Conservation (phyloP, 441 rosid species). For the Jatropha multifida region DNA sequence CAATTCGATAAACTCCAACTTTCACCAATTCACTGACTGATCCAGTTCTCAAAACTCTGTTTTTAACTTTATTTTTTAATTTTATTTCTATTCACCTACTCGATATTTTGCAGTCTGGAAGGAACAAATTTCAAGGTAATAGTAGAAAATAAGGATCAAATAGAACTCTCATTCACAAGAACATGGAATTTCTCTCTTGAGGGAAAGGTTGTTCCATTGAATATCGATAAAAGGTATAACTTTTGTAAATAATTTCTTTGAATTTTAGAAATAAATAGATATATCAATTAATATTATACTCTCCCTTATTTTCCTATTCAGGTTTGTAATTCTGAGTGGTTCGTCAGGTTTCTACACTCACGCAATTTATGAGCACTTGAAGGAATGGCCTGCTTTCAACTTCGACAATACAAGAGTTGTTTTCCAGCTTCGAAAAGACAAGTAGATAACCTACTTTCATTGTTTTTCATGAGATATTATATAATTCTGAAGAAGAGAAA, state of each 20-base stretch:
- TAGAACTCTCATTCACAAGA: constrained; percentile 80
- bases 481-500: too few species aligned
- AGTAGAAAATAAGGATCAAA: constrained; percentile 57
- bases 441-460: constrained; percentile 29
- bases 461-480: neutral
- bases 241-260: neutral
- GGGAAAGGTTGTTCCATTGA: constrained; percentile 57
- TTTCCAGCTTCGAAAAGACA: constrained; percentile 84
- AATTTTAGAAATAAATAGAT: too few species aligned
- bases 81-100: too few species aligned
- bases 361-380: constrained; percentile 67
- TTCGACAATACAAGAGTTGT: constrained; percentile 73
- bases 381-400: constrained; percentile 75
- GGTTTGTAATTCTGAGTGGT: constrained; percentile 66
- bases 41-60: too few species aligned
- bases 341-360: constrained; percentile 76
- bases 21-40: too few species aligned
- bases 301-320: constrained; percentile 28
- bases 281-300: neutral
- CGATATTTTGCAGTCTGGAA: constrained; percentile 36
- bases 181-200: constrained; percentile 53
- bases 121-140: constrained; percentile 61
- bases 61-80: too few species aligned
- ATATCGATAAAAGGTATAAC: constrained; percentile 75
- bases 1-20: too few species aligned